Evolutionary conservation across 495 filamentous ascomycete genomes (phyloP).

Genomic region (Staphylotrichum longicolle): DNA sequence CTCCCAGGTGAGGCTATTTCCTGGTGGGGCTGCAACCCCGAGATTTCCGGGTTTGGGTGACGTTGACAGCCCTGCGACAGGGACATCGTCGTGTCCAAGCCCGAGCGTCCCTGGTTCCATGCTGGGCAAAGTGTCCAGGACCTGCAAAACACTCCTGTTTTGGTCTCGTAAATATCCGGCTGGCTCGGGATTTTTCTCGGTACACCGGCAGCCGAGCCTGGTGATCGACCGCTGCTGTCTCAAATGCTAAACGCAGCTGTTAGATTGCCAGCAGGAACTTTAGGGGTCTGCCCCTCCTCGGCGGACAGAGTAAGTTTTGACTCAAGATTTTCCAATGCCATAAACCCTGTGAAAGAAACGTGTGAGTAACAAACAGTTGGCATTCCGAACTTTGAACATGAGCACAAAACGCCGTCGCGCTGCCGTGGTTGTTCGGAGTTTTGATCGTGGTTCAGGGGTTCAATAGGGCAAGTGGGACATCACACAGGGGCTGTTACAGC

Average conservation of each 20-base stretch:
- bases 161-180: conserved; percentile 11
- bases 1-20: not conserved
- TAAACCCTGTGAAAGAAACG: too few relatives aligned
- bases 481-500: conserved; percentile 20
- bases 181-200: conserved; percentile 19
- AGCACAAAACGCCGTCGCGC: not conserved
- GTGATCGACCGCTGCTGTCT: conserved; percentile 23
- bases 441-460: not conserved
- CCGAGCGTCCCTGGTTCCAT: not conserved
- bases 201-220: conserved; percentile 3
- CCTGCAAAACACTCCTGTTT: conserved; percentile 4
- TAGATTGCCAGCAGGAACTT: not conserved
- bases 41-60: not conserved
- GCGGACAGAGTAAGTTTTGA: not conserved
- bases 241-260: conserved; percentile 21
- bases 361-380: too few relatives aligned
- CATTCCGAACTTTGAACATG: too few relatives aligned
- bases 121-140: not conserved
- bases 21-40: not conserved
- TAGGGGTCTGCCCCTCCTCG: not conserved
- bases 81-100: not conserved
- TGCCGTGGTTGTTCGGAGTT: not conserved
- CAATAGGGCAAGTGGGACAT: not conserved
- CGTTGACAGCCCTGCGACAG: conserved; percentile 1
- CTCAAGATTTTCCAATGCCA: too few relatives aligned